Conservation (phyloP, 139 green algal species). For the Zygnema circumcarinatum region DNA sequence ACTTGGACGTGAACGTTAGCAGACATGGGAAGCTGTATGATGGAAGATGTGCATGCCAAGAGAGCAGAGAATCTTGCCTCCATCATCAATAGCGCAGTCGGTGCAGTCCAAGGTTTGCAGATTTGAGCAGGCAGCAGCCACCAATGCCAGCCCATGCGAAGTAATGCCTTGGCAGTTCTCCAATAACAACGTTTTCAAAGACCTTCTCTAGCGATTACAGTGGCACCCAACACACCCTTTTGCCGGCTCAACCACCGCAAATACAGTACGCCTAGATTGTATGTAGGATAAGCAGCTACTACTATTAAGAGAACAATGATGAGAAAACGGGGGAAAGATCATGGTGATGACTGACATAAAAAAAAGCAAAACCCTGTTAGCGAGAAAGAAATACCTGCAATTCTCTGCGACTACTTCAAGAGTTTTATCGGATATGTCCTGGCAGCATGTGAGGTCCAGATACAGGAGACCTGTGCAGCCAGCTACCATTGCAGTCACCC, state of each 20-base stretch:
- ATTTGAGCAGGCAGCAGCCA: not conserved
- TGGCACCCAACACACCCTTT: too few relatives aligned
- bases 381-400: not conserved
- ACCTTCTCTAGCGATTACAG: too few relatives aligned
- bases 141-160: not conserved
- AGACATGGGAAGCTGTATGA: not conserved
- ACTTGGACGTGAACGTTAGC: not conserved
- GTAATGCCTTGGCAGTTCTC: not conserved
- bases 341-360: too few relatives aligned
- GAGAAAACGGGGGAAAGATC: too few relatives aligned
- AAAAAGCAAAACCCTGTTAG: too few relatives aligned
- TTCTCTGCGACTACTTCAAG: not conserved
- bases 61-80: not conserved
- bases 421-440: constrained; percentile 8
- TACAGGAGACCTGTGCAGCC: not conserved
- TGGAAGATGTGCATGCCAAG: not conserved
- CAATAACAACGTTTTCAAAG: not conserved
- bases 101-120: constrained; percentile 7
- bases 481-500: constrained; percentile 4
- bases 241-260: too few relatives aligned
- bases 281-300: too few relatives aligned
- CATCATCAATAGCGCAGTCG: constrained; percentile 16
- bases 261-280: too few relatives aligned
- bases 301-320: too few relatives aligned
- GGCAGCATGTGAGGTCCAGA: not conserved